phyloP scores from a whole-genome alignment of 495 filamentous ascomycete species.

The Tuber melanosporum region DNA sequence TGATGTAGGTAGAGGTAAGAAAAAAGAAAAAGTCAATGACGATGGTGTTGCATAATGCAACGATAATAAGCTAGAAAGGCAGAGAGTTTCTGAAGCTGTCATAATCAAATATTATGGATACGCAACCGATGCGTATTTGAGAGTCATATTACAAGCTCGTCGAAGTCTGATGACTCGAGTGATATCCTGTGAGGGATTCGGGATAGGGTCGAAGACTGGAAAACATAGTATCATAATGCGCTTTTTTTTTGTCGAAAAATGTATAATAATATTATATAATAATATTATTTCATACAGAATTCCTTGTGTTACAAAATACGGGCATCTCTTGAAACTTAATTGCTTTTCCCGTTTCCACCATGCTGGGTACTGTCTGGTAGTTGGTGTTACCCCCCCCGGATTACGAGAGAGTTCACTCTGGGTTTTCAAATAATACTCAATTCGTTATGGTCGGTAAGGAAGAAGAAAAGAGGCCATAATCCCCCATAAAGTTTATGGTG shows the following conservation, averaged over 20 bases:
- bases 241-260: neutral
- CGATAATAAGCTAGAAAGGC: too few relatives aligned
- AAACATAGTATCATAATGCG: neutral
- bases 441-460: neutral
- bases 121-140: too few relatives aligned
- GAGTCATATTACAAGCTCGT: too few relatives aligned
- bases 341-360: neutral
- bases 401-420: neutral
- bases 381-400: neutral
- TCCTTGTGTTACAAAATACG: neutral
- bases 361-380: neutral
- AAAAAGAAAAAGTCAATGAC: too few relatives aligned
- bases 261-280: neutral
- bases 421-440: neutral
- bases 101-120: too few relatives aligned
- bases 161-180: neutral
- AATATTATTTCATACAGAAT: neutral
- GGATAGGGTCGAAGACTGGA: neutral
- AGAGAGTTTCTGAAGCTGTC: too few relatives aligned
- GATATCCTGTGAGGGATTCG: neutral
- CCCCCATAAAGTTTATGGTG: neutral
- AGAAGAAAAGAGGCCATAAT: neutral
- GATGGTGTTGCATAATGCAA: too few relatives aligned
- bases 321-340: neutral
- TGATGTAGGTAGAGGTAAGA: too few relatives aligned